A percentile compares a stretch with the other conserved stretches of the same genome.
These are phyloP conservation scores for Pseudocercospora cruenta DNA, from an alignment of 2,329 filamentous ascomycete genomes.

Conservation along the genomic window DNA sequence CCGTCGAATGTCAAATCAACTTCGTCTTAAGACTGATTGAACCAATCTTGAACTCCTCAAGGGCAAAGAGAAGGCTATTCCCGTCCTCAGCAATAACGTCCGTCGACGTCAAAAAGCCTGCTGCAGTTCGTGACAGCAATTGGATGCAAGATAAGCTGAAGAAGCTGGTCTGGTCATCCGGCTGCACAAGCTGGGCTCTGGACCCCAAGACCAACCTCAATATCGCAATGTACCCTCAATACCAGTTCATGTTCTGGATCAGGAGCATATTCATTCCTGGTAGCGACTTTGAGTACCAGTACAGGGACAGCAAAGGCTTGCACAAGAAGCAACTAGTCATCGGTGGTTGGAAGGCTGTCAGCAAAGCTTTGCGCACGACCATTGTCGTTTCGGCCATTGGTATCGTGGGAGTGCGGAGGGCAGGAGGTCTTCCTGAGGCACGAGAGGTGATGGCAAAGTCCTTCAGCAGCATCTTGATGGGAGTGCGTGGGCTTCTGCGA, in stretches of 20 bases:
- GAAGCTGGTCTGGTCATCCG: constrained; percentile 53
- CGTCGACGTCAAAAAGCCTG: constrained; percentile 44
- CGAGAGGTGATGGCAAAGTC: neutral
- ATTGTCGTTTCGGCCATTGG: constrained; percentile 13
- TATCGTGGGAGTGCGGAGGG: constrained; percentile 15
- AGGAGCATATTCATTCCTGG: constrained; percentile 50
- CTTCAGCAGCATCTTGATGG: neutral
- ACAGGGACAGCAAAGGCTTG: constrained; percentile 20
- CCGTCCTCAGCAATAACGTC: constrained; percentile 33
- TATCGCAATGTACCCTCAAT: constrained; percentile 58
- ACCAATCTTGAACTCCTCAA: constrained; percentile 45
- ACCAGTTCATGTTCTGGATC: constrained; percentile 55
- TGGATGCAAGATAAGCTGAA: constrained; percentile 49
- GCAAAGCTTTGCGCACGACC: constrained; percentile 11
- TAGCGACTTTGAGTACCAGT: constrained; percentile 32
- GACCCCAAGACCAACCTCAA: constrained; percentile 53
- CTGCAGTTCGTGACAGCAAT: constrained; percentile 41
- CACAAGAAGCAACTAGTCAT: constrained; percentile 24
- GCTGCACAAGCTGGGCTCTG: constrained; percentile 58
- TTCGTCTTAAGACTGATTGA: constrained; percentile 48
- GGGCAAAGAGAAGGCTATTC: constrained; percentile 35
- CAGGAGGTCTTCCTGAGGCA: neutral
- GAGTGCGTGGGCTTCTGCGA: neutral
- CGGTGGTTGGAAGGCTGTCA: constrained; percentile 30
- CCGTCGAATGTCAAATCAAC: constrained; percentile 58